Conservation (phyloP, 129 eudicot species). For the Tagetes patula region DNA sequence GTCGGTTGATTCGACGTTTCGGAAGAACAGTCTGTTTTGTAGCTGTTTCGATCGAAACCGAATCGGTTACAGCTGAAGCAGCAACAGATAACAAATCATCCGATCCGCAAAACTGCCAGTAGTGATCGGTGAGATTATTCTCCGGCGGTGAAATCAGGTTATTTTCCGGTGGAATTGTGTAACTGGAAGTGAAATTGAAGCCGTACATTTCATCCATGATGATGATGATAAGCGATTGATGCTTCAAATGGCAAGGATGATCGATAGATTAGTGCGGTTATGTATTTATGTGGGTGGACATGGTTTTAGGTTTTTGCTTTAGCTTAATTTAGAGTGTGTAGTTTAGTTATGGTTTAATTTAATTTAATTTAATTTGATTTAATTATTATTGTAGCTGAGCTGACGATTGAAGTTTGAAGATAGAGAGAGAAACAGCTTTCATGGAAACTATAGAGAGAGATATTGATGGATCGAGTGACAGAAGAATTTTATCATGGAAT, state of each 20-base stretch:
- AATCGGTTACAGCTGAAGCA: constrained; percentile 55
- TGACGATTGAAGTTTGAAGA: constrained; percentile 27
- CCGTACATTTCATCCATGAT: constrained; percentile 77
- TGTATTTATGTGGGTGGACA: constrained; percentile 7
- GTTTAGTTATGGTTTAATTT: constrained; percentile 1
- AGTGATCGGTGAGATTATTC: constrained; percentile 39
- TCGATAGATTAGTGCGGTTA: constrained; percentile 1
- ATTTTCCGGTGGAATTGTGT: constrained; percentile 58
- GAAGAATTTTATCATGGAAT: no score
- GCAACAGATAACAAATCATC: constrained; percentile 50
- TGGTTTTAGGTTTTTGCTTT: constrained; percentile 18
- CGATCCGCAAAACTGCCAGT: constrained; percentile 45
- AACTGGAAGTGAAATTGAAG: constrained; percentile 42
- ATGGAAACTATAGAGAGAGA: background rate
- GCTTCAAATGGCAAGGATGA: background rate
- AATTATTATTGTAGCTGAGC: no score
- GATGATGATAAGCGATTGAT: constrained; percentile 10
- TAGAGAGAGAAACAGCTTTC: constrained; percentile 9
- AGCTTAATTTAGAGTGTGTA: background rate
- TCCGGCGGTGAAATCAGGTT: constrained; percentile 44
- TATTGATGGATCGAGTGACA: background rate
- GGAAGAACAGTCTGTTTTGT: constrained; percentile 17
- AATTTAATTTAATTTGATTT: no score
- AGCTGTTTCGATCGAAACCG: constrained; percentile 41
- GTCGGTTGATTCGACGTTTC: constrained; percentile 31